phyloP scores from a whole-genome alignment of 2,329 filamentous ascomycete species.

The Venturia pyrina region DNA sequence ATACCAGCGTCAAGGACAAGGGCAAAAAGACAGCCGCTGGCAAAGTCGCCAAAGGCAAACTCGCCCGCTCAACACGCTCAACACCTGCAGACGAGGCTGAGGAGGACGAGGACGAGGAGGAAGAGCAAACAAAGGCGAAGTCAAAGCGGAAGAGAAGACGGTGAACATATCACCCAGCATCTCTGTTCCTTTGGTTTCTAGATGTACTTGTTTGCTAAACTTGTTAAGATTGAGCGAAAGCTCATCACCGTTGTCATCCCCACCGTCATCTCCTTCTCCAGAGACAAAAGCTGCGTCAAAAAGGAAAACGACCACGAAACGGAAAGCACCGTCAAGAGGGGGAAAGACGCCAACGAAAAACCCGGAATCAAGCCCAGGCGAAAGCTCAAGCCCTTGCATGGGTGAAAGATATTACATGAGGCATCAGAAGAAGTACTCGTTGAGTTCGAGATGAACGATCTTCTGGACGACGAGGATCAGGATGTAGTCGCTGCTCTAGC shows the following conservation, averaged over 20 bases:
- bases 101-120: slow-evolving; percentile 1
- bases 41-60: neutral
- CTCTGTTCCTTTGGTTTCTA: neutral
- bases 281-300: neutral
- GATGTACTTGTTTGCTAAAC: neutral
- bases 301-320: neutral
- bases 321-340: neutral
- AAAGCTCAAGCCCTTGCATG: neutral
- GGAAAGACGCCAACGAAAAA: neutral
- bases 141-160: slow-evolving; percentile 4
- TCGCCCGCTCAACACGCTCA: slow-evolving; percentile 5
- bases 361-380: neutral
- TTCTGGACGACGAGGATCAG: neutral
- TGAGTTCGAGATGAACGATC: neutral
- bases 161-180: neutral
- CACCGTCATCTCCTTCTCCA: neutral
- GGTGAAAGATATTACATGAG: neutral
- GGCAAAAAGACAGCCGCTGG: slow-evolving; percentile 6
- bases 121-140: slow-evolving; percentile 1
- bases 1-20: slow-evolving; percentile 1
- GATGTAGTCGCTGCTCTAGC: neutral
- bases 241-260: neutral
- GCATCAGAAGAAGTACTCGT: neutral
- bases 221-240: neutral
- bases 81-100: slow-evolving; percentile 9